A percentile compares a stretch with the other conserved stretches of the same genome.
phyloP scores from a whole-genome alignment of 148 eudicot species.

The Oxyria digyna region DNA sequence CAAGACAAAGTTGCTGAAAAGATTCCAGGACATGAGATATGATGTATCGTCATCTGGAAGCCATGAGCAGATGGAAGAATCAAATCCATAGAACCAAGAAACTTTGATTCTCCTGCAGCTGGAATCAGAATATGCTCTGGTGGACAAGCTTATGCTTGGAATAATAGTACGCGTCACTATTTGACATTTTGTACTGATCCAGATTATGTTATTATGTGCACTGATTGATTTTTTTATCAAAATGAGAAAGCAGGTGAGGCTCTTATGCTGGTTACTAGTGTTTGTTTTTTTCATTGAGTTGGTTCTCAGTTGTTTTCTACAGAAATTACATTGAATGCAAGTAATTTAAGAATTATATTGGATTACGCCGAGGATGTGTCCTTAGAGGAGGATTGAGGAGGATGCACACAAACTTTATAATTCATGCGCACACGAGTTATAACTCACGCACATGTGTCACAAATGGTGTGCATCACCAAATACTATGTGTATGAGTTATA shows the following conservation, averaged over 20 bases:
- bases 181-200: too few relatives aligned
- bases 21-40: conserved; percentile 40
- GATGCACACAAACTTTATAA: too few relatives aligned
- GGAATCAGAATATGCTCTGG: not conserved
- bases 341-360: not conserved
- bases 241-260: not conserved
- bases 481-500: too few relatives aligned
- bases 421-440: too few relatives aligned
- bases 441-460: too few relatives aligned
- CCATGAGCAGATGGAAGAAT: not conserved
- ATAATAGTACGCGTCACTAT: not conserved
- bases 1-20: conserved; percentile 43
- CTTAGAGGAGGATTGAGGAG: too few relatives aligned
- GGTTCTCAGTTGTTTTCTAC: not conserved
- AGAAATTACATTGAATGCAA: not conserved
- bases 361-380: too few relatives aligned
- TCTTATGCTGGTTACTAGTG: not conserved
- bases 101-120: not conserved
- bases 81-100: not conserved
- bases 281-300: not conserved
- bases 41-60: conserved; percentile 13
- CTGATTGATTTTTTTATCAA: not conserved
- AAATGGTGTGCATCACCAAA: too few relatives aligned
- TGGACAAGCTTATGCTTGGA: not conserved
- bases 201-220: too few relatives aligned